Evolutionary conservation across 1,139 yeast genomes (phyloP).

Genomic region (Sugiyamaella sp.): DNA sequence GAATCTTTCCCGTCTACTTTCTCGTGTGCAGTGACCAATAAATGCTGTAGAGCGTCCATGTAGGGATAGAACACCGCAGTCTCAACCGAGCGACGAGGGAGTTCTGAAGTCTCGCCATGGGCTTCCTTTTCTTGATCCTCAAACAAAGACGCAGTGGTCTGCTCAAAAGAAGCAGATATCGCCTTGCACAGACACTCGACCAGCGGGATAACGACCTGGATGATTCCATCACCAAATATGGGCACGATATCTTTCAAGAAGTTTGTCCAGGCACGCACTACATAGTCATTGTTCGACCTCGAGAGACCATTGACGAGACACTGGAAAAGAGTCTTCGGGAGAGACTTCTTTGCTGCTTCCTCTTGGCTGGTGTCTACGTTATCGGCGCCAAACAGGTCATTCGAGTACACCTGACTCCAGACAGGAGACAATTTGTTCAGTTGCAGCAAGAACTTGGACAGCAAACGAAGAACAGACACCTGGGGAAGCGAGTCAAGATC

Average conservation of each 20-base stretch:
- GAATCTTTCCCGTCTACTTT: conserved; percentile 49
- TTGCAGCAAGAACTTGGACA: conserved; percentile 21
- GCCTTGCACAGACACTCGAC: conserved; percentile 56
- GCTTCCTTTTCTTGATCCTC: neutral
- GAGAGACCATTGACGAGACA: conserved; percentile 21
- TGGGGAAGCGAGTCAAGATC: conserved; percentile 23
- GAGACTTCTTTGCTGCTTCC: conserved; percentile 5
- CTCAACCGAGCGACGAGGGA: too few species aligned
- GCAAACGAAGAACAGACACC: conserved; percentile 24
- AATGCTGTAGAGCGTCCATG: conserved; percentile 67
- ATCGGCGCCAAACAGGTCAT: conserved; percentile 12
- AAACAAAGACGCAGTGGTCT: conserved; percentile 30
- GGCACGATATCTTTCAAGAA: conserved; percentile 52
- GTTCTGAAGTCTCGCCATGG: too few species aligned
- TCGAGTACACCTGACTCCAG: conserved; percentile 17
- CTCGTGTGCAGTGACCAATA: conserved; percentile 60
- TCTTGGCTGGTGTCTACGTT: neutral
- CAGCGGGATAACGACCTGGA: conserved; percentile 54
- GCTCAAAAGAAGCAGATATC: conserved; percentile 46
- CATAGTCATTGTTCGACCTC: conserved; percentile 15
- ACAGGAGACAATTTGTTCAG: conserved; percentile 15
- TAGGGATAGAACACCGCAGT: conserved; percentile 17
- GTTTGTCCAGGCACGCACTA: conserved; percentile 48
- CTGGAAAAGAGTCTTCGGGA: conserved; percentile 19
- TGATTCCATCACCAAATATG: conserved; percentile 53